These are phyloP conservation scores for Ganoderma meredithae DNA, from an alignment of 1,284 basidiomycete species.

Conservation along the genomic window DNA sequence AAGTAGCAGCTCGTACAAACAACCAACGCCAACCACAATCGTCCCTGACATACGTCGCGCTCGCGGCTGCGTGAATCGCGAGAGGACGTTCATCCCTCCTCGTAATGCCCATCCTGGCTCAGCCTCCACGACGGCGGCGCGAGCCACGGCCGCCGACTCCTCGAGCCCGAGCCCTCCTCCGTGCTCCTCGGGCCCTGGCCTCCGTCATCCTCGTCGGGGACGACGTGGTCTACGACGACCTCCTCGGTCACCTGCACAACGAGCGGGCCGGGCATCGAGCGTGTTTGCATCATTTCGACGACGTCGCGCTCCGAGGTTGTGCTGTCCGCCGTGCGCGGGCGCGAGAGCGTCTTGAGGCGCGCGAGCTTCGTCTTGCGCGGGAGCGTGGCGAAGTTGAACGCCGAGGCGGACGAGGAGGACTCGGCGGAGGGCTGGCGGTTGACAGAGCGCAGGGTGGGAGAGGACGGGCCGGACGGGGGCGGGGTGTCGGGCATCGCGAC, in stretches of 20 bases:
- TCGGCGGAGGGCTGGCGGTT: conserved; percentile 6
- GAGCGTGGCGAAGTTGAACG: conserved; percentile 1
- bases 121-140: conserved; percentile 32
- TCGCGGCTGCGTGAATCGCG: background rate
- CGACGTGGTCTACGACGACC: conserved; percentile 26
- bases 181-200: background rate
- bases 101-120: conserved; percentile 17
- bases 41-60: background rate
- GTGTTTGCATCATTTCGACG: conserved; percentile 26
- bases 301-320: conserved; percentile 8
- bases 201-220: background rate
- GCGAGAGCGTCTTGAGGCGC: conserved; percentile 9
- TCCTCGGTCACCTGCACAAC: conserved; percentile 33
- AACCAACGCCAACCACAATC: background rate
- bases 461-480: background rate
- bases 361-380: conserved; percentile 3
- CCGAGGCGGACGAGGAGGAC: conserved; percentile 6
- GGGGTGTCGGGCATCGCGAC: conserved; percentile 2
- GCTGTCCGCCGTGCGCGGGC: conserved; percentile 14
- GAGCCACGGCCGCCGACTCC: conserved; percentile 25
- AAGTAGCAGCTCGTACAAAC: conserved; percentile 9
- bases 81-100: background rate
- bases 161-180: background rate
- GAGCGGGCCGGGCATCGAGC: conserved; percentile 29
- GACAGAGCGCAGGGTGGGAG: background rate